Base-by-base conservation (phyloP, 2,329 filamentous ascomycete genomes). In the Blastomyces silverae region DNA sequence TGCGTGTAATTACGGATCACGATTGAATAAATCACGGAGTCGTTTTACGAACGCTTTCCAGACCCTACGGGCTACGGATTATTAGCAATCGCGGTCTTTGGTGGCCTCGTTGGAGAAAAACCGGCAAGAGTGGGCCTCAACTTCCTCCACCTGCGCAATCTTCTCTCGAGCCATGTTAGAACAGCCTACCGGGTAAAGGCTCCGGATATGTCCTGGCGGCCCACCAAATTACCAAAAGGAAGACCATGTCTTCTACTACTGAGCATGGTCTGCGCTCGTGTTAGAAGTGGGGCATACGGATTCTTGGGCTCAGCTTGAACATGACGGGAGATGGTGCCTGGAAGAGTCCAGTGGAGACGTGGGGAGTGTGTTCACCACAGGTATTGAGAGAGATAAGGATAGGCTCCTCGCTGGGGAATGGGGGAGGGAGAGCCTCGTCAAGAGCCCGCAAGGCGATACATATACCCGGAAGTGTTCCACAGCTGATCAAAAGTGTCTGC, bases 251-350 rank as follows among this genome's bases (percentile, higher is more conserved):
- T n/a, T n/a, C n/a, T n/a, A n/a, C n/a, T 28, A 44, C 34, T 37
- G 8, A 37, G 34, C 1, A 10, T 63, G 64, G 64, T 53, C 61
- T 20, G 52, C 20, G 3, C 39, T 65, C 13, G 44, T 60, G 17
- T 17, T 65, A 1, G 64, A 65, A 55, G 61, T 65, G 25, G 64
- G 61, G 10, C 22, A 22, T 17, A 31, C 42, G 5, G 60, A 59
- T 34, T 25, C 56, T 15, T 1, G 37, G 37, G 20, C n/a, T 7
- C 56, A 58, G 31, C 34, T 58, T 37, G 25, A 61, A 28, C 53
- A 46, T 15, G 64, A 60, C 42, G 31, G 42, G 1, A 59, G 37
- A 15, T 59, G 58, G 44, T 65, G 64, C 44, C 34, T 63, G 5
- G 25, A 13, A 31, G n/a, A 50, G 6, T 59, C 64, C 3, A 6